A percentile compares a stretch with the other conserved stretches of the same genome.
These are phyloP conservation scores for Hyphodiscus hymeniophilus DNA, from an alignment of 495 filamentous ascomycete genomes.

Conservation along the genomic window DNA sequence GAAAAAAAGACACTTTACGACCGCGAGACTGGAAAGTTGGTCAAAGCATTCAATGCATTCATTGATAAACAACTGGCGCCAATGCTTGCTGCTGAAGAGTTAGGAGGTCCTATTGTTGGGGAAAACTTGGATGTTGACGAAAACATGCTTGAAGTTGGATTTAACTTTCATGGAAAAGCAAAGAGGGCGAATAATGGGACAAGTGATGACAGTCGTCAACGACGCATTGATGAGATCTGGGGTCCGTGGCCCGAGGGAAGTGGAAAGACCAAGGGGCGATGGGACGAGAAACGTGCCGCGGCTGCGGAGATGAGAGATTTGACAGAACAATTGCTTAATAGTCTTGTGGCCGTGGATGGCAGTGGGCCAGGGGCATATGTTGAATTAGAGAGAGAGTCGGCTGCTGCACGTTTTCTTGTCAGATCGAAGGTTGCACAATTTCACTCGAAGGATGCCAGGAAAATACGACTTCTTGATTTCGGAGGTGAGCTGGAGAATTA, in stretches of 20 bases:
- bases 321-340: slow-evolving; percentile 51
- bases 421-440: slow-evolving; percentile 79
- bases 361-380: slow-evolving; percentile 56
- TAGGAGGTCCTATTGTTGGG: slow-evolving; percentile 79
- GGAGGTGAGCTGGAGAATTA: slow-evolving; percentile 65
- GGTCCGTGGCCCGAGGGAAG: slow-evolving; percentile 32
- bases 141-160: slow-evolving; percentile 55
- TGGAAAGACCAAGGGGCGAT: slow-evolving; percentile 26
- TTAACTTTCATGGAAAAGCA: slow-evolving; percentile 60
- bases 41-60: slow-evolving; percentile 60
- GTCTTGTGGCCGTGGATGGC: slow-evolving; percentile 51
- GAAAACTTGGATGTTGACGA: slow-evolving; percentile 55
- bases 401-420: slow-evolving; percentile 74
- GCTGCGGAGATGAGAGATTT: slow-evolving; percentile 59
- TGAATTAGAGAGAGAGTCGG: slow-evolving; percentile 63
- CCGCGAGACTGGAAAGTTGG: slow-evolving; percentile 45
- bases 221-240: slow-evolving; percentile 69
- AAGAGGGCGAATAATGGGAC: slow-evolving; percentile 48
- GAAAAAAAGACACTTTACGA: slow-evolving; percentile 47
- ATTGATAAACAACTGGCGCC: slow-evolving; percentile 62
- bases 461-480: slow-evolving; percentile 75
- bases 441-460: slow-evolving; percentile 72
- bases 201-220: slow-evolving; percentile 46
- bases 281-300: slow-evolving; percentile 56
- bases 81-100: slow-evolving; percentile 80